These are phyloP conservation scores for Rhizoclosmatium sp. DNA, from an alignment of 192 early-diverging fungal genomes.

Conservation along the genomic window DNA sequence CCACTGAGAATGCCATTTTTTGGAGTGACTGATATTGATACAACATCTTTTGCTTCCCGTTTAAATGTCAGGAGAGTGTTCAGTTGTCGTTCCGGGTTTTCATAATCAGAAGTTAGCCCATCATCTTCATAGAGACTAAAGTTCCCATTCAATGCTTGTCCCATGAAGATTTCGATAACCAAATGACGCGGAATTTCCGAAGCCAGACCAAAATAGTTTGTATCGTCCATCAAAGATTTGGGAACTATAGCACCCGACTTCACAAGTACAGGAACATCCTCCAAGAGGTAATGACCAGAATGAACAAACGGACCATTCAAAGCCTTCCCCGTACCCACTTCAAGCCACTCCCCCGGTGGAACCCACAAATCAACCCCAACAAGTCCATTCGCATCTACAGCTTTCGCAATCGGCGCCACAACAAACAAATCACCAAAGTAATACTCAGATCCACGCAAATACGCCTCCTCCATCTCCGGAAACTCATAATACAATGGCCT, in stretches of 20 bases:
- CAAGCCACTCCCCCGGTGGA: conserved; percentile 14
- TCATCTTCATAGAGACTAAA: conserved; percentile 18
- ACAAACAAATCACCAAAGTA: conserved; percentile 16
- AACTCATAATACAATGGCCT: conserved; percentile 15
- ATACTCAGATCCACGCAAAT: conserved; percentile 10
- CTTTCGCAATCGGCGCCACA: not conserved
- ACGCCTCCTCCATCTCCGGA: conserved; percentile 16
- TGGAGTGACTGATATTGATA: not conserved
- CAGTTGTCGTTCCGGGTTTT: not conserved
- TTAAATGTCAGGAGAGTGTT: not conserved
- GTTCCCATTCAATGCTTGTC: not conserved
- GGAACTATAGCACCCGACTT: conserved; percentile 13
- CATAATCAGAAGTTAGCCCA: conserved; percentile 12
- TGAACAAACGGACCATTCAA: conserved; percentile 5
- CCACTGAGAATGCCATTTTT: not conserved
- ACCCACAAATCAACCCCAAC: not conserved
- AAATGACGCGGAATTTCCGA: not conserved
- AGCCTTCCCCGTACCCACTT: not conserved
- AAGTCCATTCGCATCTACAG: not conserved
- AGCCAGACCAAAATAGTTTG: conserved; percentile 5
- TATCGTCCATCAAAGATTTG: not conserved
- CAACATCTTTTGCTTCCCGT: too few relatives aligned
- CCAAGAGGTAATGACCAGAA: conserved; percentile 5
- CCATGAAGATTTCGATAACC: conserved; percentile 1
- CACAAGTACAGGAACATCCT: conserved; percentile 3